Evolutionary conservation across 768 basidiomycete species (phyloP), one percentile per base, ranked within the genome.

Genomic region (Daedaleopsis nitida): DNA sequence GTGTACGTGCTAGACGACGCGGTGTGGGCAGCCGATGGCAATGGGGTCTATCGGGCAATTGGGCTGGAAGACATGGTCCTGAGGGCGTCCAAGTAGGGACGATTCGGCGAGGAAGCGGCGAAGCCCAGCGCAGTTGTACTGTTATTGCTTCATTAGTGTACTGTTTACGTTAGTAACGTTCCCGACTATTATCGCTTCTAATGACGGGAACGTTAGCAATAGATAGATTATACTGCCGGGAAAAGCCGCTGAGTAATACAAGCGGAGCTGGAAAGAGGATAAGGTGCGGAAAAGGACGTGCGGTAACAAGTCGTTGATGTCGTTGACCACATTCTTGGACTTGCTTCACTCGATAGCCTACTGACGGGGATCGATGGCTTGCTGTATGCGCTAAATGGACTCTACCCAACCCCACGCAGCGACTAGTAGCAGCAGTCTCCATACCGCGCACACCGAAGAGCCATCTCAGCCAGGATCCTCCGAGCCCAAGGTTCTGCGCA

Each of bases 1-100:
- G 88, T 97, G 23, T 99, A 96, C 75, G 83, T 98, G 45, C 78
- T 86, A 65, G 95, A 97, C 68, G 95, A 97, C 75, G 96, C 95
- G 0, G 92, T 98, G 14, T 98, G 96, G 90, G 89, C 90, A 3
- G 80, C 85, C 10, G 79, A 78, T 37, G 85, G 79, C 56, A 84
- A 86, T 23, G 62, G 62, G 24, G 86, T 86, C 14, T 92, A 86
- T 72, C 79, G 83, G 60, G 95, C 96, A 4, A 87, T 98, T 27
- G 79, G 87, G 10, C 73, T 98, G 70, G 94, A 96, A 68, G 90
- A 92, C 62, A 94, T 98, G 94, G 90, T 96, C 39, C 63, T 84
- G 32, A 80, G 84, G 62, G 88, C 88, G 10, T 66, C 66, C 23
- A 70, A 70, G 60, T 64, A 58, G 50, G 48, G 35, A 19, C n/a